Evolutionary conservation across 2,329 filamentous ascomycete genomes (phyloP).

Genomic region (Apiospora aurea): DNA sequence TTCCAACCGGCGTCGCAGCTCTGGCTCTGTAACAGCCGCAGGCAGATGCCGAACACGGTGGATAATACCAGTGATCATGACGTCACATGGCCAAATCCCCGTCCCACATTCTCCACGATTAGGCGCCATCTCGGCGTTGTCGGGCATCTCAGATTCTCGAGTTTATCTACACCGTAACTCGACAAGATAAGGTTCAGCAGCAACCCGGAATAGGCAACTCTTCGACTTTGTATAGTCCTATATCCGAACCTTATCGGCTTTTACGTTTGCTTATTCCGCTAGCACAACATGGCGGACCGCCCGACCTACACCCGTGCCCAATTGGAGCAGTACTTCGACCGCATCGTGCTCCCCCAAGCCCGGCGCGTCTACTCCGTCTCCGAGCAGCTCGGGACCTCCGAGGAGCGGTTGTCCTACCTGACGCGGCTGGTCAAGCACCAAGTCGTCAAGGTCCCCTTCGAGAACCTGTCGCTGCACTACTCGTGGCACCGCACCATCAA

Average conservation of each 20-base stretch:
- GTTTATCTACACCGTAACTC: neutral
- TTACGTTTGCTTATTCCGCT: neutral
- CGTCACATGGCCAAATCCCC: neutral
- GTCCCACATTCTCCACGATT: neutral
- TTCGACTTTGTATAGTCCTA: neutral
- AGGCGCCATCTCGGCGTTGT: neutral
- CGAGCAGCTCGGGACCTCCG: slow-evolving; percentile 2
- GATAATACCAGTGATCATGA: slow-evolving; percentile 6
- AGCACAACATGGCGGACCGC: slow-evolving; percentile 32
- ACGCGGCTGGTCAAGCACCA: slow-evolving; percentile 40
- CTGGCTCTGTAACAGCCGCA: neutral
- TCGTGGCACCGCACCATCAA: slow-evolving; percentile 42
- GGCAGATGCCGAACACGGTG: neutral
- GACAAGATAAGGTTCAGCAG: neutral
- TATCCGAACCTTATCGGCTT: neutral
- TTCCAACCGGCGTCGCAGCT: neutral
- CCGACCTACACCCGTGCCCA: slow-evolving; percentile 31
- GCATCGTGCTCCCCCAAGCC: slow-evolving; percentile 32
- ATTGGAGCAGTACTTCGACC: slow-evolving; percentile 33
- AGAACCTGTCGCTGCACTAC: slow-evolving; percentile 55
- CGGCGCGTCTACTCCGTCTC: slow-evolving; percentile 28
- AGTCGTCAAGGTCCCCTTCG: slow-evolving; percentile 53
- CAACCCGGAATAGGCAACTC: neutral
- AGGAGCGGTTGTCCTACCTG: slow-evolving; percentile 29
- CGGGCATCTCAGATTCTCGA: neutral